Conservation (phyloP, 805 yeast species). For the Candida nonsorbophila region DNA sequence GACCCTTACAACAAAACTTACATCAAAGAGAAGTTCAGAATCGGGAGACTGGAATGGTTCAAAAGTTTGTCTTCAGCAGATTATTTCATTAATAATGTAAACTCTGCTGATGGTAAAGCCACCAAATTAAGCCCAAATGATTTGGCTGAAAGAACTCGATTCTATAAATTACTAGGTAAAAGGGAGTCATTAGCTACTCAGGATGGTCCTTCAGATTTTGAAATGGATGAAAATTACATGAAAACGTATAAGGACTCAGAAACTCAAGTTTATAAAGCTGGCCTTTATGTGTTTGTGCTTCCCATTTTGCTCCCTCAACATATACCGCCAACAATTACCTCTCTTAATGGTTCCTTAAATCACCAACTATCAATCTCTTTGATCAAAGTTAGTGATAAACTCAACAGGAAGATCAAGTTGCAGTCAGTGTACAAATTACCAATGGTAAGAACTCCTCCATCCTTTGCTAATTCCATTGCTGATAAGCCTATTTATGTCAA, state of each 20-base stretch:
- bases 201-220: background rate
- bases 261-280: slow-evolving; percentile 48
- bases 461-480: slow-evolving; percentile 50
- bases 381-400: slow-evolving; percentile 28
- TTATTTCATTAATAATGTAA: slow-evolving; percentile 34
- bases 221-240: slow-evolving; percentile 2
- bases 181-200: slow-evolving; percentile 1
- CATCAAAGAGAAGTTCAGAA: slow-evolving; percentile 42
- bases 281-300: slow-evolving; percentile 62
- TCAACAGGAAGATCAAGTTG: slow-evolving; percentile 29
- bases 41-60: slow-evolving; percentile 47
- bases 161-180: slow-evolving; percentile 17
- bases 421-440: slow-evolving; percentile 34
- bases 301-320: slow-evolving; percentile 59
- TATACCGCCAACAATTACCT: slow-evolving; percentile 56
- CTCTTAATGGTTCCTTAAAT: slow-evolving; percentile 44
- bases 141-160: slow-evolving; percentile 35
- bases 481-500: slow-evolving; percentile 76
- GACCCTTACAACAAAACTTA: slow-evolving; percentile 43
- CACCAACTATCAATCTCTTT: slow-evolving; percentile 40
- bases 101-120: slow-evolving; percentile 38
- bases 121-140: slow-evolving; percentile 39
- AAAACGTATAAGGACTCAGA: no score
- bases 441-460: slow-evolving; percentile 51
- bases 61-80: slow-evolving; percentile 38